These are phyloP conservation scores for Volvox africanus DNA, from an alignment of 139 green algal species.

Conservation along the genomic window DNA sequence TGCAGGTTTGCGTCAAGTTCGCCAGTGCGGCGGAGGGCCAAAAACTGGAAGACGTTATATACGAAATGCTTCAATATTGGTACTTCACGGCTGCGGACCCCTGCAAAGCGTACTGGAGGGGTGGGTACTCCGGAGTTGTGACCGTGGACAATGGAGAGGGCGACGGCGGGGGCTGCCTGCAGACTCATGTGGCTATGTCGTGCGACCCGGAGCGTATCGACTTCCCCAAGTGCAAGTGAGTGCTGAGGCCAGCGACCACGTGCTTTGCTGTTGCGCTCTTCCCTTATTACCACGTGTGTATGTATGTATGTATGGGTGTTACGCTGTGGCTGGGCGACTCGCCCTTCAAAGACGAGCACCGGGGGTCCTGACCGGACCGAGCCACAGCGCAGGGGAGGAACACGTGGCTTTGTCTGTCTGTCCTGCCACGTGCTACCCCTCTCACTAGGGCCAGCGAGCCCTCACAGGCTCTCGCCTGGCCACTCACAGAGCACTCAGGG, in stretches of 20 bases:
- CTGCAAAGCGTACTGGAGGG: not conserved
- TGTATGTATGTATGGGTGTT: not conserved
- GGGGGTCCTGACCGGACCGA: no score
- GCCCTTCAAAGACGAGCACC: not conserved
- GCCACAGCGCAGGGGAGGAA: no score
- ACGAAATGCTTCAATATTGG: no score
- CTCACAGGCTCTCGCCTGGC: no score
- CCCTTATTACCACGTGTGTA: not conserved
- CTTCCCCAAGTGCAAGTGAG: conserved; percentile 27
- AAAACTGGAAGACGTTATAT: not conserved
- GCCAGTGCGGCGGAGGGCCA: not conserved
- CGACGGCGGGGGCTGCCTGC: not conserved
- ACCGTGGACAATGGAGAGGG: not conserved
- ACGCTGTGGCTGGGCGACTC: not conserved
- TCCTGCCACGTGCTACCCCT: no score
- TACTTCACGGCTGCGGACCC: not conserved
- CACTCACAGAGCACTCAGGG: no score
- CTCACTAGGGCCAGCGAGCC: no score
- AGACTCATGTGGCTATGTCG: not conserved
- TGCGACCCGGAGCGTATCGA: not conserved
- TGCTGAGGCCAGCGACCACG: not conserved
- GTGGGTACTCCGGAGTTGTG: not conserved
- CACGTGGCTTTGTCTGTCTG: no score
- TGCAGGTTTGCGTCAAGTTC: conserved; percentile 11
- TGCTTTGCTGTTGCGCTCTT: not conserved